These are phyloP conservation scores for Tetramitus jugosus DNA, from an alignment of 208 protist genomes.

Conservation along the genomic window DNA sequence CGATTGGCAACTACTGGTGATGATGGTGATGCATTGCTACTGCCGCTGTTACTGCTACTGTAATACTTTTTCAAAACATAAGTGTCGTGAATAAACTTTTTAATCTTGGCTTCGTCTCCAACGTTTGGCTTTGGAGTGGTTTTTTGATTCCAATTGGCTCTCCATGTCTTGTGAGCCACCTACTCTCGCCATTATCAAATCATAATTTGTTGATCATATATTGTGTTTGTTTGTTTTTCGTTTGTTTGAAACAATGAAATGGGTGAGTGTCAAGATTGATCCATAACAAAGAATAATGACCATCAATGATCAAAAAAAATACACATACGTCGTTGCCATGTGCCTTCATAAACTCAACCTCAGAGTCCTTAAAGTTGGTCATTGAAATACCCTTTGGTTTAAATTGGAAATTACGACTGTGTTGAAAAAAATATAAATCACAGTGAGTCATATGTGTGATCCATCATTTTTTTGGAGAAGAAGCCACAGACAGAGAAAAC, in stretches of 20 bases:
- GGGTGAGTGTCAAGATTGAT: too few relatives aligned
- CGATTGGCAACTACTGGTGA: too few relatives aligned
- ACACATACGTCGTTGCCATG: constrained; percentile 6
- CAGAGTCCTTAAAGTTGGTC: constrained; percentile 14
- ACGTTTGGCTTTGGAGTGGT: background rate
- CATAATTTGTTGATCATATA: too few relatives aligned
- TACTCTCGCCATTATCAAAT: too few relatives aligned
- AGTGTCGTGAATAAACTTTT: constrained; percentile 14
- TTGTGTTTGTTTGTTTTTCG: too few relatives aligned
- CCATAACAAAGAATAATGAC: too few relatives aligned
- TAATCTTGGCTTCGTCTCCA: background rate
- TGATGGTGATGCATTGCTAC: too few relatives aligned
- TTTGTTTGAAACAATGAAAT: too few relatives aligned
- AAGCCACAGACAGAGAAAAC: background rate
- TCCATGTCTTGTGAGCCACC: background rate
- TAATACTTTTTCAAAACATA: constrained; percentile 15
- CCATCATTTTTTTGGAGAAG: background rate
- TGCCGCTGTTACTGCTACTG: background rate
- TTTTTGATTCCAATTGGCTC: constrained; percentile 20
- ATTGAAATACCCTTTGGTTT: constrained; percentile 22
- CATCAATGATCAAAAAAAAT: too few relatives aligned
- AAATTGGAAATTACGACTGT: background rate
- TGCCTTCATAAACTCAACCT: background rate
- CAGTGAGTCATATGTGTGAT: too few relatives aligned
- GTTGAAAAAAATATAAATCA: too few relatives aligned